phyloP scores from a whole-genome alignment of 495 filamentous ascomycete genomes.

The Hypomontagnella monticulosa region DNA sequence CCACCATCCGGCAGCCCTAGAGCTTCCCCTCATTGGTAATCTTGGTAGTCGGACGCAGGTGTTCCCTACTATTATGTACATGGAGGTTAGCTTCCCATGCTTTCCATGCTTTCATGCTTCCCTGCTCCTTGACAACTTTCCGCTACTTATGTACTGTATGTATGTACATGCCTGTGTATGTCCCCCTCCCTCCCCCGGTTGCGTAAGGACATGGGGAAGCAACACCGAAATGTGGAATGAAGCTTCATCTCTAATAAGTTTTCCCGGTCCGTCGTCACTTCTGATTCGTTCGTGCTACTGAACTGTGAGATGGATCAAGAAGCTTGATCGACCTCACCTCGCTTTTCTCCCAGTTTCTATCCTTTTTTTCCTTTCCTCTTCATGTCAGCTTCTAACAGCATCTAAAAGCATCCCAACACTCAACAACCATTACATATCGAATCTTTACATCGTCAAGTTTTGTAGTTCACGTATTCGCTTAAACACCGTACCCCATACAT shows the following conservation, averaged over 20 bases:
- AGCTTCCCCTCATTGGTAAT: constrained; percentile 37
- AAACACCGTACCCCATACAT: background rate
- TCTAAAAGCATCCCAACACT: constrained; percentile 5
- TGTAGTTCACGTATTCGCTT: constrained; percentile 7
- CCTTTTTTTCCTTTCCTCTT: constrained; percentile 27
- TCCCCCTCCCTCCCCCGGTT: constrained; percentile 17
- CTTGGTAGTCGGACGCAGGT: constrained; percentile 40
- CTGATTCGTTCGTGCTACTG: constrained; percentile 48
- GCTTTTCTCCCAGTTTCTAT: constrained; percentile 33
- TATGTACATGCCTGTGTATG: background rate
- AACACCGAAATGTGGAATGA: constrained; percentile 29
- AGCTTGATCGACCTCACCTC: constrained; percentile 48
- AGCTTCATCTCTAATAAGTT: constrained; percentile 43
- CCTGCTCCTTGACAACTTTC: constrained; percentile 11
- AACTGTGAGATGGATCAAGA: constrained; percentile 43
- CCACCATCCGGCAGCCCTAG: constrained; percentile 24
- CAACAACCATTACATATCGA: constrained; percentile 20
- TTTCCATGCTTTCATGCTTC: constrained; percentile 5
- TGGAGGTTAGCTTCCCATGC: background rate
- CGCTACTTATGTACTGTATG: background rate
- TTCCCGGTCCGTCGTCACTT: constrained; percentile 45
- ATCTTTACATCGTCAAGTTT: constrained; percentile 10
- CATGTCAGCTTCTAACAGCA: constrained; percentile 26
- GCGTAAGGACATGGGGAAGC: constrained; percentile 38
- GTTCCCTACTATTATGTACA: constrained; percentile 29